These are phyloP conservation scores for Moricandia arvensis DNA, from an alignment of 345 rosid genomes.

Conservation along the genomic window DNA sequence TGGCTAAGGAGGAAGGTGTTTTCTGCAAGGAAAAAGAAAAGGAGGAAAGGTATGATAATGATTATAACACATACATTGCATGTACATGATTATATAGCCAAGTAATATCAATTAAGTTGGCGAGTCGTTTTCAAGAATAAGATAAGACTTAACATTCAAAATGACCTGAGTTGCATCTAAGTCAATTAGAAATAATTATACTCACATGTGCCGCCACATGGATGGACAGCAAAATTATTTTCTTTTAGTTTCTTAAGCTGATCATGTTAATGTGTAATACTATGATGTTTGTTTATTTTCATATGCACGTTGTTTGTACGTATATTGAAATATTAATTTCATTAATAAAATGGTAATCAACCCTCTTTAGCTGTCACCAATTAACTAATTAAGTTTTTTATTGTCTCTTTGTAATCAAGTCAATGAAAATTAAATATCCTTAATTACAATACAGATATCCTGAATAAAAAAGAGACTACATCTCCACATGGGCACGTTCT, in stretches of 20 bases:
- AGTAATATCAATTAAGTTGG: background rate
- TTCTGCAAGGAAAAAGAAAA: too few species aligned
- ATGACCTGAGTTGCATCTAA: background rate
- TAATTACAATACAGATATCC: background rate
- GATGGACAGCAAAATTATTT: background rate
- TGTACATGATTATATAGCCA: too few species aligned
- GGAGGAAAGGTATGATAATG: too few species aligned
- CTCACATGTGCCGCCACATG: background rate
- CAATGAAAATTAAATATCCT: background rate
- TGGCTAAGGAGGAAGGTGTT: background rate
- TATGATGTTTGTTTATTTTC: background rate
- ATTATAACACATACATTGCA: too few species aligned
- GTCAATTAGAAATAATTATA: background rate
- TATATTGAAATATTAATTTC: too few species aligned
- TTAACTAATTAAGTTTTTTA: background rate
- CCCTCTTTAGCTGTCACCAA: background rate
- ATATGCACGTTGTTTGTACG: background rate
- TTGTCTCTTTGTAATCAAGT: background rate
- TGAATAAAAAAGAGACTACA: too few species aligned
- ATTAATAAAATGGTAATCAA: background rate
- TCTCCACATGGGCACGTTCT: too few species aligned
- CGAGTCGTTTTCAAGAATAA: background rate
- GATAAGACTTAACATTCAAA: background rate
- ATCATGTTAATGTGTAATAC: too few species aligned
- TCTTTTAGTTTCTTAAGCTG: background rate